Conservation (phyloP, 2,329 filamentous ascomycete species). For the Talaromyces sp. region DNA sequence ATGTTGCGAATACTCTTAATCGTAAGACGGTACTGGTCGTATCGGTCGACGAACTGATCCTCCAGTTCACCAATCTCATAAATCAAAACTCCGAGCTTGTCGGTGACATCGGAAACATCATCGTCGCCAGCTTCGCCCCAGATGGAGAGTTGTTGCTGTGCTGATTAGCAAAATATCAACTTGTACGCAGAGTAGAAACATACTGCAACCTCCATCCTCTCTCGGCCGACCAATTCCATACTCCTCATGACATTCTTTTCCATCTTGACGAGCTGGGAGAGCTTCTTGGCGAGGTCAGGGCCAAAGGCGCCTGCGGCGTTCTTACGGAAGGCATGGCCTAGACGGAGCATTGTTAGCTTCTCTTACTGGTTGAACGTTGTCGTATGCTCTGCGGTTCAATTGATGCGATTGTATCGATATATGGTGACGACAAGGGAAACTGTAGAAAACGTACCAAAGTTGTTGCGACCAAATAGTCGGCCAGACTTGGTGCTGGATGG, state of each 20-base stretch:
- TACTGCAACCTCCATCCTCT: constrained; percentile 98
- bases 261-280: constrained; percentile 98
- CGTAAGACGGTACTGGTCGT: constrained; percentile 98
- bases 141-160: constrained; percentile 93
- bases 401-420: not conserved
- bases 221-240: constrained; percentile 88
- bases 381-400: not conserved
- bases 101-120: constrained; percentile 96
- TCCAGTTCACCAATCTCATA: constrained; percentile 99
- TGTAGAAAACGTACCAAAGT: constrained; percentile 60
- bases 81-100: constrained; percentile 95
- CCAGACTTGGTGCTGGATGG: constrained; percentile 86
- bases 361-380: not conserved
- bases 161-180: not conserved
- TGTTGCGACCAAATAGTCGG: constrained; percentile 81
- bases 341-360: constrained; percentile 15
- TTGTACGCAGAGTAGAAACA: constrained; percentile 31
- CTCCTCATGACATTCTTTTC: constrained; percentile 99
- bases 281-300: constrained; percentile 92
- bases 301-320: constrained; percentile 54
- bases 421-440: too few species aligned
- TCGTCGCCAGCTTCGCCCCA: constrained; percentile 97
- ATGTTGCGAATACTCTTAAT: constrained; percentile 99
- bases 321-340: constrained; percentile 62
- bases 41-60: constrained; percentile 96